A percentile compares a stretch with the other conserved stretches of the same genome.
These are phyloP conservation scores for Hypoxylon sp. DNA, from an alignment of 2,329 filamentous ascomycete species.

Conservation along the genomic window DNA sequence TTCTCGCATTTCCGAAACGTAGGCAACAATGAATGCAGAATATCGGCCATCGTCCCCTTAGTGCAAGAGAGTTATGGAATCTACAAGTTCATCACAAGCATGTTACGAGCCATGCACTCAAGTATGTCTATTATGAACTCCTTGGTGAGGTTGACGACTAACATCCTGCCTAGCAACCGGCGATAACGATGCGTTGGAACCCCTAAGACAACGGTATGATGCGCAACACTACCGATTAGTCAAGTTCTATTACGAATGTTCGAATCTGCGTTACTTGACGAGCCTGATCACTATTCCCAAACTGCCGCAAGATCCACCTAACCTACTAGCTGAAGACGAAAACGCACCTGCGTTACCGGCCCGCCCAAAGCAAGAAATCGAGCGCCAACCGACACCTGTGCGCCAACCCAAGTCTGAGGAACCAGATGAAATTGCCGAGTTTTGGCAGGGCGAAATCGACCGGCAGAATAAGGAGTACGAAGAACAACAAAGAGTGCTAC, in stretches of 20 bases:
- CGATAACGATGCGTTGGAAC: slow-evolving; percentile 92
- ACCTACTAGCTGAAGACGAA: slow-evolving; percentile 87
- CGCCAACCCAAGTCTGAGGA: slow-evolving; percentile 79
- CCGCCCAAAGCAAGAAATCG: slow-evolving; percentile 82
- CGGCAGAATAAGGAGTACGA: slow-evolving; percentile 95
- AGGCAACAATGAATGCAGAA: slow-evolving; percentile 95
- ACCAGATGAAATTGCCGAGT: slow-evolving; percentile 95
- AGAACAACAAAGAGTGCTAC: slow-evolving; percentile 89
- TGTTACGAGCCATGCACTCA: slow-evolving; percentile 97
- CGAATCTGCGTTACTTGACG: slow-evolving; percentile 95
- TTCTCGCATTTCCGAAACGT: slow-evolving; percentile 96
- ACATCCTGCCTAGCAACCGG: slow-evolving; percentile 76
- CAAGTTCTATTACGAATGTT: slow-evolving; percentile 99
- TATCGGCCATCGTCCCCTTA: slow-evolving; percentile 91
- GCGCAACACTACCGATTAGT: slow-evolving; percentile 96
- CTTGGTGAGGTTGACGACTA: slow-evolving; percentile 44
- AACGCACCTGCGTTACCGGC: slow-evolving; percentile 85
- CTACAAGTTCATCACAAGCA: slow-evolving; percentile 99
- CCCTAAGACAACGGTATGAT: slow-evolving; percentile 89
- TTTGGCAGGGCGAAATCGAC: slow-evolving; percentile 95
- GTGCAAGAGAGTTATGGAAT: slow-evolving; percentile 99
- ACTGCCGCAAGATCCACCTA: slow-evolving; percentile 93
- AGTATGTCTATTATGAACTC: slow-evolving; percentile 67
- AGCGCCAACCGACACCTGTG: slow-evolving; percentile 77
- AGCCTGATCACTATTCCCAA: slow-evolving; percentile 97